phyloP scores from a whole-genome alignment of 257 asterid genomes.

The Nicotiana undulata region DNA sequence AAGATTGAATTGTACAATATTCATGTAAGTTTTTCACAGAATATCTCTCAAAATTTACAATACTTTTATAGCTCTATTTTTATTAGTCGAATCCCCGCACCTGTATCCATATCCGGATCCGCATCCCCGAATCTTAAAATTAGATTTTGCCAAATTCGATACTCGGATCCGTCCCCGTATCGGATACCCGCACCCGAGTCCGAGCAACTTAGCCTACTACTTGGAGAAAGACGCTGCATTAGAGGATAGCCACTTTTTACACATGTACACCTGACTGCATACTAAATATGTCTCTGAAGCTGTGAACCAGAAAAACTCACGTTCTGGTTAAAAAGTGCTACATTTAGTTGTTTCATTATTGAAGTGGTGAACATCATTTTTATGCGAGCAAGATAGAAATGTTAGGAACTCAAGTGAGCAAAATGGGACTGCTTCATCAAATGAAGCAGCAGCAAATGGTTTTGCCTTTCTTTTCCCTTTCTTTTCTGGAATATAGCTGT shows the following conservation, averaged over 20 bases:
- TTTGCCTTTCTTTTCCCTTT: constrained; percentile 6
- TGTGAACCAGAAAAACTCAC: neutral
- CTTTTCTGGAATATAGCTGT: neutral
- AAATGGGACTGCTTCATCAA: constrained; percentile 22
- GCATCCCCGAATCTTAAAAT: too few relatives aligned
- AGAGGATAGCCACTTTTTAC: neutral
- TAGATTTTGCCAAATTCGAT: too few relatives aligned
- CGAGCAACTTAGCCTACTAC: too few relatives aligned
- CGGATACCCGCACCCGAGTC: too few relatives aligned
- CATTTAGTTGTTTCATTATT: neutral
- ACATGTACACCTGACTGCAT: neutral
- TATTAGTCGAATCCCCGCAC: too few relatives aligned
- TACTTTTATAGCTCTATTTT: too few relatives aligned
- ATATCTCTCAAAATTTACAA: too few relatives aligned
- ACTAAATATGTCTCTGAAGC: neutral
- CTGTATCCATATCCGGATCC: too few relatives aligned
- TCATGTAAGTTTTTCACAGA: too few relatives aligned
- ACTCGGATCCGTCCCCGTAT: too few relatives aligned
- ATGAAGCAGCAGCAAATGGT: constrained; percentile 40
- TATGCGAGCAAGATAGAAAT: constrained; percentile 18
- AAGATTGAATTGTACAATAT: too few relatives aligned
- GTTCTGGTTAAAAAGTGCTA: neutral
- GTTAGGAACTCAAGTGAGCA: constrained; percentile 24
- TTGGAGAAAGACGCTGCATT: neutral
- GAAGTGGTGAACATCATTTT: neutral